A percentile compares a stretch with the other conserved stretches of the same genome.
Conservation (phyloP, 306 rosid species). For the Amphicarpaea edgeworthii region DNA sequence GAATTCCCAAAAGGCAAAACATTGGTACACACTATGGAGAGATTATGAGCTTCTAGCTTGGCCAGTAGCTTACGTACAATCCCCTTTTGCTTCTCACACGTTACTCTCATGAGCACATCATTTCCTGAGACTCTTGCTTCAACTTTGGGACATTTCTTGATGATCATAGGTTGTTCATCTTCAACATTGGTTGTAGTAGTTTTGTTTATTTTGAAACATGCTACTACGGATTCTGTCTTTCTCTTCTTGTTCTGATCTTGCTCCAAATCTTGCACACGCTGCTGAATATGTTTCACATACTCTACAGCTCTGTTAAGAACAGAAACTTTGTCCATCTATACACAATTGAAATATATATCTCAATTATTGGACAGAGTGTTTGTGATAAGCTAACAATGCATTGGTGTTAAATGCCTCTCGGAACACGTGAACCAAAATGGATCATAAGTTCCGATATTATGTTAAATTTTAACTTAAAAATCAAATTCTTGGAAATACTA, state of each 20-base stretch:
- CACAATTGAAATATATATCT: background rate
- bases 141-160: background rate
- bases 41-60: conserved; percentile 28
- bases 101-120: conserved; percentile 14
- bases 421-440: no score
- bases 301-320: background rate
- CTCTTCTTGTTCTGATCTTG: background rate
- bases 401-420: no score
- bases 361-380: no score
- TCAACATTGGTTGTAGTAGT: no score
- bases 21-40: background rate
- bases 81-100: conserved; percentile 5
- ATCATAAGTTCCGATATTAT: no score
- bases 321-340: conserved; percentile 8
- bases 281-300: conserved; percentile 2
- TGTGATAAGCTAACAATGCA: background rate
- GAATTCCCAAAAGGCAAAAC: conserved; percentile 24
- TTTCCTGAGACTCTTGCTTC: conserved; percentile 17
- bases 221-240: background rate
- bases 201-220: background rate
- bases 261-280: conserved; percentile 9
- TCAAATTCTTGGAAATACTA: no score
- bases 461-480: no score
- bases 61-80: background rate
- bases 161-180: background rate